Evolutionary conservation across 345 rosid species (phyloP), one percentile per base, ranked within the genome.

Genomic region (Aquilaria malaccensis): DNA sequence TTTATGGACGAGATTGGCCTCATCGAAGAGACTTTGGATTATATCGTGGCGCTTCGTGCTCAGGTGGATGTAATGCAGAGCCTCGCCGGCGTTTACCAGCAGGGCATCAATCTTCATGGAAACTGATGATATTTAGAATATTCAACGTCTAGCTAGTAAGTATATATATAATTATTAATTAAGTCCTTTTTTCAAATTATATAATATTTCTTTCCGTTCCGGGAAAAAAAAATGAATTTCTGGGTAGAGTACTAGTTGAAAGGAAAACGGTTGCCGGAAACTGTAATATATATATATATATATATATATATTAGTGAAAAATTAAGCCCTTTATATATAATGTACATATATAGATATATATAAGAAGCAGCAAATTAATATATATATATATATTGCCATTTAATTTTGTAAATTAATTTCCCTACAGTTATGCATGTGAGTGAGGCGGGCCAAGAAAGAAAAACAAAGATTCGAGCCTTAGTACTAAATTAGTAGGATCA

Each of bases 1-100:
- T 73, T 75, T 33, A 79, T 87, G 72, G 83, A 85, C 64, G 79
- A 77, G 30, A 60, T 70, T 13, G 75, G 77, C 56, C 75, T 91
- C 76, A 76, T 91, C 62, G 73, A 71, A 77, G 98, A 91, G 79
- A 82, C 95, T 81, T 83, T 91, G 74, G 98, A 88, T 61, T 91
- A 91, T 70, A 79, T 88, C 13, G 49, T 81, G 15, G 81, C 82
- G 57, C 91, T 91, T 61, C 85, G 65, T 68, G 87, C 85, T 58
- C 96, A 88, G 67, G 91, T 91, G 55, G 94, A 81, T 74, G 89
- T 79, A 52, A 91, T 91, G 96, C 72, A 81, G 59, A 67, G 69
- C 46, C 66, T 86, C 30, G 86, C 81, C 51, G 58, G 55, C 33
- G 72, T 71, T 11, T 52, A 63, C 52, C 74, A 72, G 72, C 60